Evolutionary conservation across 2,329 filamentous ascomycete genomes (phyloP), one percentile per base, ranked within the genome.

Genomic region (Stagonosporopsis chrysanthemi): DNA sequence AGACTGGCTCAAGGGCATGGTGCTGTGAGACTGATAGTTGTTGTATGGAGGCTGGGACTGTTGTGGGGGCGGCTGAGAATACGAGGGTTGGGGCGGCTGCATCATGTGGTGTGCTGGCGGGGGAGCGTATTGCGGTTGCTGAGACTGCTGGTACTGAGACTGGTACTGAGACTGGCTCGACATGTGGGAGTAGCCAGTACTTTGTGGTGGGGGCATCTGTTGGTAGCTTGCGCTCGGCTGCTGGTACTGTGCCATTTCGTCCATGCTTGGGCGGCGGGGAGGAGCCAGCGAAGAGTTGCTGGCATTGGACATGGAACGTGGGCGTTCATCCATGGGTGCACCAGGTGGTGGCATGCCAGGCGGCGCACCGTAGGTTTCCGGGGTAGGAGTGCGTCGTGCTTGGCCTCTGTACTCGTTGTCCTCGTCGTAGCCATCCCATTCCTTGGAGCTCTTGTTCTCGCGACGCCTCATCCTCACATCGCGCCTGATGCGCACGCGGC

Each of bases 381-480:
- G 82, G 2, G 82, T 84, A 5, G 79, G 75, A 45, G 79, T 83
- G 63, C 81, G 79, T 61, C 83, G 78, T 4, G 78, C 74, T 38
- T 79, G 79, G 15, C 79, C 76, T 60, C 81, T 82, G 6, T 75
- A 76, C 39, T 61, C 65, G n/a, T 75, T 76, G n/a, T 84, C 81
- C 9, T 84, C 83, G 12, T 86, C 83, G 58, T 85, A 88, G 19
- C 70, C 84, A n/a, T 91, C 87, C 71, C 88, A 89, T 22, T 90
- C 86, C 64, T 86, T 85, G 45, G 80, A 80, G 11, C 82, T 79
- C 78, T 94, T 93, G 60, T 84, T 84, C 58, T 92, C 90, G 35
- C 92, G 88, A 71, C 91, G 89, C 77, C 92, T 88, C 90, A 97
- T 96, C 56, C 92, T 88, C 6, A 96, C 91, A 78, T 98, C 95